A percentile compares a stretch with the other conserved stretches of the same genome.
Conservation (phyloP, 768 basidiomycete genomes). For the Hirschioporus abietinus region DNA sequence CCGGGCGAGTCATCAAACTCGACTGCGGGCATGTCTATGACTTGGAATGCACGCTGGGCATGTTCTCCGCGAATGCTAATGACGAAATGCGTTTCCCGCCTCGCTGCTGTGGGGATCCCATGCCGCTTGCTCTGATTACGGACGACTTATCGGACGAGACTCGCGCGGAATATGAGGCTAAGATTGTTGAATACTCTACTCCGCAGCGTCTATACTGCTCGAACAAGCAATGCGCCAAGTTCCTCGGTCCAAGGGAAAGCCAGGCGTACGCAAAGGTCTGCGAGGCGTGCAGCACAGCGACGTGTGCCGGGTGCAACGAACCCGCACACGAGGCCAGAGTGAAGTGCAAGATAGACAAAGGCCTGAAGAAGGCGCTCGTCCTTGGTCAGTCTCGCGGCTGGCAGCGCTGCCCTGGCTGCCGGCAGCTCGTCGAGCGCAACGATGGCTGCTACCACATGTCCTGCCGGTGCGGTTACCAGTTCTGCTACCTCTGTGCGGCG, state of each 20-base stretch:
- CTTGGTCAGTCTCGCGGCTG: slow-evolving; percentile 25
- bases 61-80: slow-evolving; percentile 20
- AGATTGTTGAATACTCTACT: slow-evolving; percentile 24
- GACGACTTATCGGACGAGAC: background rate
- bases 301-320: slow-evolving; percentile 18
- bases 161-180: background rate
- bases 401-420: slow-evolving; percentile 36
- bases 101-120: slow-evolving; percentile 22
- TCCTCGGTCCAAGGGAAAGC: slow-evolving; percentile 29
- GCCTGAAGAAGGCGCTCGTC: slow-evolving; percentile 22
- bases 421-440: slow-evolving; percentile 32
- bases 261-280: slow-evolving; percentile 27
- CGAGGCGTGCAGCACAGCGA: slow-evolving; percentile 15
- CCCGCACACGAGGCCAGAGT: slow-evolving; percentile 6
- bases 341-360: slow-evolving; percentile 16
- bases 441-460: slow-evolving; percentile 37
- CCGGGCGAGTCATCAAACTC: background rate
- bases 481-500: slow-evolving; percentile 39
- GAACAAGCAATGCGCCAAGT: slow-evolving; percentile 29
- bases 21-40: slow-evolving; percentile 16
- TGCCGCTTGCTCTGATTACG: slow-evolving; percentile 10
- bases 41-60: slow-evolving; percentile 19
- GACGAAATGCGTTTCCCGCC: slow-evolving; percentile 28
- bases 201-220: slow-evolving; percentile 34
- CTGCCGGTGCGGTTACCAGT: slow-evolving; percentile 32